Evolutionary conservation across 257 asterid genomes (phyloP).

Genomic region (Salvia splendens): DNA sequence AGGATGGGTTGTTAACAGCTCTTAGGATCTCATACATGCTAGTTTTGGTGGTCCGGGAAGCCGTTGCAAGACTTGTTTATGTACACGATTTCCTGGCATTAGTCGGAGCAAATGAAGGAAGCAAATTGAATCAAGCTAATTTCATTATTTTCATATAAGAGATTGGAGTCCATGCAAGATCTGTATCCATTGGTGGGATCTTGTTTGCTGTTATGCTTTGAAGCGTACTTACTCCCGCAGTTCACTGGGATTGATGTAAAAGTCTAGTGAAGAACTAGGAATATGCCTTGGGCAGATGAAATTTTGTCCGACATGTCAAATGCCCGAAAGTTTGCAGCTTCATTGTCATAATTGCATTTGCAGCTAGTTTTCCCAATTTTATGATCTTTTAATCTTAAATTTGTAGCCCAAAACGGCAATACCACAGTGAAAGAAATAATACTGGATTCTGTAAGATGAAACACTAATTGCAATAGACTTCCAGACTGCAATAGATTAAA

Average conservation of each 20-base stretch:
- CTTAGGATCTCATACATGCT: slow-evolving; percentile 26
- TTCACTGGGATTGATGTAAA: background rate
- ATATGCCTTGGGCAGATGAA: background rate
- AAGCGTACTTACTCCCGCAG: slow-evolving; percentile 14
- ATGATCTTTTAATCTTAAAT: slow-evolving; percentile 16
- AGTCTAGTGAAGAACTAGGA: background rate
- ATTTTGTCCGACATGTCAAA: slow-evolving; percentile 2
- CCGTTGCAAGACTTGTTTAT: slow-evolving; percentile 10
- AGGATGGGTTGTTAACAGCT: slow-evolving; percentile 20
- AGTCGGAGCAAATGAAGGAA: slow-evolving; percentile 27
- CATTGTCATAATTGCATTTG: slow-evolving; percentile 6
- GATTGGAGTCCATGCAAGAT: slow-evolving; percentile 29
- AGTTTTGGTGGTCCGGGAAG: slow-evolving; percentile 25
- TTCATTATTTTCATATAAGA: background rate
- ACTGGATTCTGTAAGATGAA: background rate
- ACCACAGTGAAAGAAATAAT: slow-evolving; percentile 20
- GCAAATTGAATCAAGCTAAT: background rate
- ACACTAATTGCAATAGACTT: background rate
- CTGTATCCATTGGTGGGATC: slow-evolving; percentile 20
- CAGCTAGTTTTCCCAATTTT: background rate
- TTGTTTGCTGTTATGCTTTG: slow-evolving; percentile 20
- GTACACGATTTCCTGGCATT: slow-evolving; percentile 14
- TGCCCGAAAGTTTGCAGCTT: slow-evolving; percentile 16
- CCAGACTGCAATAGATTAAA: background rate
- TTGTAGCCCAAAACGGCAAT: slow-evolving; percentile 9